phyloP scores from a whole-genome alignment of 495 filamentous ascomycete species.

The Neurospora sp. region DNA sequence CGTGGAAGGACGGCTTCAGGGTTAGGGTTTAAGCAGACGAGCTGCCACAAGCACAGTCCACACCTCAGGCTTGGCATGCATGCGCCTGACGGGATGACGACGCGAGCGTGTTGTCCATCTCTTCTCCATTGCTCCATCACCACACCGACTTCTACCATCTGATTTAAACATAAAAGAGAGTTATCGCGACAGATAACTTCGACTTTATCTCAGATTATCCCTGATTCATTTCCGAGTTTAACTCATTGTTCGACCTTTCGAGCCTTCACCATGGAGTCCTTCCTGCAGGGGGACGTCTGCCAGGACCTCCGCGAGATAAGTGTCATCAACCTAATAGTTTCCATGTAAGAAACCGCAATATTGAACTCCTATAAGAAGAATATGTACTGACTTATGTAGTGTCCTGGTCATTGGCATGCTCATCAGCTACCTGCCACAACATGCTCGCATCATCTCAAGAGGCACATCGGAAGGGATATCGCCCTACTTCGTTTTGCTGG shows the following conservation, averaged over 20 bases:
- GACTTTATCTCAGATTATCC: not conserved
- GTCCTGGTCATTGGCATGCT: conserved; percentile 85
- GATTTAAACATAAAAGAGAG: not conserved
- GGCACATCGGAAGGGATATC: conserved; percentile 92
- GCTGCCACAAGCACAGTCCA: not conserved
- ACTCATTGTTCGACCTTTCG: not conserved
- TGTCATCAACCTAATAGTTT: conserved; percentile 51
- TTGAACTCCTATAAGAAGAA: not conserved
- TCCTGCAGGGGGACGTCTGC: conserved; percentile 30
- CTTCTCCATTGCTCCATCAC: not conserved
- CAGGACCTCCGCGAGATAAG: conserved; percentile 42
- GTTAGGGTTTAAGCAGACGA: not conserved
- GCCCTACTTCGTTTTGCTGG: conserved; percentile 86
- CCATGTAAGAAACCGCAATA: conserved; percentile 36
- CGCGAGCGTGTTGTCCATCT: not conserved
- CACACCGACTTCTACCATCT: not conserved
- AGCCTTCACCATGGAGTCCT: conserved; percentile 21
- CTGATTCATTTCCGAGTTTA: not conserved
- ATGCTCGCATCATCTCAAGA: conserved; percentile 76
- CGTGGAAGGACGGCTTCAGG: not conserved
- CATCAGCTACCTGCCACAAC: conserved; percentile 89
- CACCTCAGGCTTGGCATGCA: not conserved
- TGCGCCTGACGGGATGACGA: not conserved
- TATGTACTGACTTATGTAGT: conserved; percentile 28
- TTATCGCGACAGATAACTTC: not conserved